Evolutionary conservation across 78 protist genomes (phyloP).

Genomic region (Pigoraptor vietnamica): DNA sequence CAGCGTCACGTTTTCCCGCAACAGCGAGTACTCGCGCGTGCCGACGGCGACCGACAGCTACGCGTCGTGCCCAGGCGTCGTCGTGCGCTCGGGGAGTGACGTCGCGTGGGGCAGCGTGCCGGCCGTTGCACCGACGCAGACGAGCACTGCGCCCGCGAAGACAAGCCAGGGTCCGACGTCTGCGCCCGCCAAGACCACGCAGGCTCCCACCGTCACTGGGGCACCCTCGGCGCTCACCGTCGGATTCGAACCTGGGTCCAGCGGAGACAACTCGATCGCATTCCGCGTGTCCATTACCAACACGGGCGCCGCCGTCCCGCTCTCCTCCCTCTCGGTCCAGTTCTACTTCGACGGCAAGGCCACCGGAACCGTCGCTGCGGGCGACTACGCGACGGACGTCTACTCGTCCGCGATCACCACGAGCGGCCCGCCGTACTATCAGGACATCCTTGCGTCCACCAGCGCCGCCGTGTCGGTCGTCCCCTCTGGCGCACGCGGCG

Average conservation of each 20-base stretch:
- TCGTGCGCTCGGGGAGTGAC: too few species aligned
- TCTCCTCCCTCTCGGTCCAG: background rate
- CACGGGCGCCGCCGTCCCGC: background rate
- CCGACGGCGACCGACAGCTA: too few species aligned
- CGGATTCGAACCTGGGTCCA: background rate
- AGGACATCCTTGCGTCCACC: background rate
- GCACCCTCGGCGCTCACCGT: background rate
- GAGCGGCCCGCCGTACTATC: background rate
- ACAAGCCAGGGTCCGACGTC: too few species aligned
- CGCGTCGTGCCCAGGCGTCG: too few species aligned
- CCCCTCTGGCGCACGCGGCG: background rate
- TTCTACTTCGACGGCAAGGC: background rate
- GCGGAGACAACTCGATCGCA: background rate
- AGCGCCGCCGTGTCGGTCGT: too few species aligned
- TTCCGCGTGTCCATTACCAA: background rate
- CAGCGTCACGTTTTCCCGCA: too few species aligned
- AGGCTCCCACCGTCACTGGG: background rate
- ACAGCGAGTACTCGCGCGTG: too few species aligned
- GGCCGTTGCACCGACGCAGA: too few species aligned
- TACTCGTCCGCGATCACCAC: background rate
- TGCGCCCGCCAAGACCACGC: background rate
- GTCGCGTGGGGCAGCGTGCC: too few species aligned
- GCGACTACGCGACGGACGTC: background rate
- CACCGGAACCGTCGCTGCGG: background rate
- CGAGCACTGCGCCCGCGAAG: too few species aligned